Evolutionary conservation across 2,329 filamentous ascomycete species (phyloP).

Genomic region (Diplodia seriata): DNA sequence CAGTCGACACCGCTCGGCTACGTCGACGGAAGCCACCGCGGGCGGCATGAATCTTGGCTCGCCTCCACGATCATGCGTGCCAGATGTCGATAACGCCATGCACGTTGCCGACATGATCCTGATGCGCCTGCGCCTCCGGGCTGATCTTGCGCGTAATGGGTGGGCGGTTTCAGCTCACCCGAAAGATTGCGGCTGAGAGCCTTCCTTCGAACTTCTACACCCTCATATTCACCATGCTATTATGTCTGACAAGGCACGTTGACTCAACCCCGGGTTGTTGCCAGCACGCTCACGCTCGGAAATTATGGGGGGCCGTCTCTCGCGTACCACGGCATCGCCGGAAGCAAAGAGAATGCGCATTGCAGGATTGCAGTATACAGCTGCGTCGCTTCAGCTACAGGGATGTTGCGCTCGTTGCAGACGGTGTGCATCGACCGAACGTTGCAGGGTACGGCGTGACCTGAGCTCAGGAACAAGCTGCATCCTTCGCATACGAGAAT

Average conservation of each 20-base stretch:
- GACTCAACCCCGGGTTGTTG: background rate
- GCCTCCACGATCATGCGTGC: constrained; percentile 25
- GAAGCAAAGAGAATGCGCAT: constrained; percentile 5
- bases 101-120: constrained; percentile 20
- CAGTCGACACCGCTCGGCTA: background rate
- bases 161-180: constrained; percentile 16
- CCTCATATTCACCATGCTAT: constrained; percentile 4
- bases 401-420: constrained; percentile 3
- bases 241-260: constrained; percentile 23
- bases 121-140: constrained; percentile 9
- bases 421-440: background rate
- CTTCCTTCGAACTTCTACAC: constrained; percentile 13
- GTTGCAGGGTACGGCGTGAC: background rate
- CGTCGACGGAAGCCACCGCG: constrained; percentile 9
- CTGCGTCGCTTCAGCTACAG: constrained; percentile 13
- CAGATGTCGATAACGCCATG: constrained; percentile 25
- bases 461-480: constrained; percentile 14
- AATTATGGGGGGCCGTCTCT: constrained; percentile 21
- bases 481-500: constrained; percentile 8
- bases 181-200: constrained; percentile 2
- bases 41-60: constrained; percentile 25
- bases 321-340: constrained; percentile 17
- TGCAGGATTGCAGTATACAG: constrained; percentile 15
- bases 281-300: background rate
- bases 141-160: constrained; percentile 22